These are phyloP conservation scores for Colletotrichum horii DNA, from an alignment of 2,329 filamentous ascomycete genomes.

Conservation along the genomic window DNA sequence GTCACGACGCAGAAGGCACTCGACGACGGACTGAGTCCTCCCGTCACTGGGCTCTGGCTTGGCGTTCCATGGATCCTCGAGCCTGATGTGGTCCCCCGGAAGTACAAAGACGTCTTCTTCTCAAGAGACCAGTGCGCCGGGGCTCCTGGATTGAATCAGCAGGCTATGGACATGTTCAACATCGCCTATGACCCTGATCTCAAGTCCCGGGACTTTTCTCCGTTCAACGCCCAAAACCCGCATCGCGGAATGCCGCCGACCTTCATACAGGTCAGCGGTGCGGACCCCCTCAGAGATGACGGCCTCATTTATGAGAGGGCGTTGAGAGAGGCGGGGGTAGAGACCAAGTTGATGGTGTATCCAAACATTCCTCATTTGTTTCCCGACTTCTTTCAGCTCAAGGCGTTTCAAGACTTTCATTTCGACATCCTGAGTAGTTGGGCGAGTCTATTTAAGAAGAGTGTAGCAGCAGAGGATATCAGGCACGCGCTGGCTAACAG, in stretches of 20 bases:
- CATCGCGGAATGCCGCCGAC: conserved; percentile 44
- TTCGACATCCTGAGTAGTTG: neutral
- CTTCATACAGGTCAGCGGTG: conserved; percentile 55
- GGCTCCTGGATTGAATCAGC: conserved; percentile 35
- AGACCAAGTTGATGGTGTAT: conserved; percentile 34
- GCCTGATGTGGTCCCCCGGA: conserved; percentile 26
- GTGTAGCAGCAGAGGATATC: neutral
- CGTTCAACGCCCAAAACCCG: conserved; percentile 33
- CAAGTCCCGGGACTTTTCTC: conserved; percentile 31
- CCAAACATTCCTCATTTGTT: neutral
- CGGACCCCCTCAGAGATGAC: conserved; percentile 58
- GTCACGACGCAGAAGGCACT: neutral
- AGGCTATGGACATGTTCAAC: conserved; percentile 28
- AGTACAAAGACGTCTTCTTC: conserved; percentile 41
- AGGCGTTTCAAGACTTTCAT: neutral
- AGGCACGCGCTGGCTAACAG: neutral
- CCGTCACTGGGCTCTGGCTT: neutral
- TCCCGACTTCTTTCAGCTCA: neutral
- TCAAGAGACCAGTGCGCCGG: conserved; percentile 45
- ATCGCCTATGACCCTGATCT: conserved; percentile 34
- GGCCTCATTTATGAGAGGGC: conserved; percentile 54
- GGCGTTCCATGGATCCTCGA: neutral
- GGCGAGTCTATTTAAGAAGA: neutral
- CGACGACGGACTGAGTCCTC: neutral
- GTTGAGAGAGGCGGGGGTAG: conserved; percentile 46